Evolutionary conservation across 2,329 filamentous ascomycete genomes (phyloP), one percentile per base, ranked within the genome.

Genomic region (Trichoderma breve): DNA sequence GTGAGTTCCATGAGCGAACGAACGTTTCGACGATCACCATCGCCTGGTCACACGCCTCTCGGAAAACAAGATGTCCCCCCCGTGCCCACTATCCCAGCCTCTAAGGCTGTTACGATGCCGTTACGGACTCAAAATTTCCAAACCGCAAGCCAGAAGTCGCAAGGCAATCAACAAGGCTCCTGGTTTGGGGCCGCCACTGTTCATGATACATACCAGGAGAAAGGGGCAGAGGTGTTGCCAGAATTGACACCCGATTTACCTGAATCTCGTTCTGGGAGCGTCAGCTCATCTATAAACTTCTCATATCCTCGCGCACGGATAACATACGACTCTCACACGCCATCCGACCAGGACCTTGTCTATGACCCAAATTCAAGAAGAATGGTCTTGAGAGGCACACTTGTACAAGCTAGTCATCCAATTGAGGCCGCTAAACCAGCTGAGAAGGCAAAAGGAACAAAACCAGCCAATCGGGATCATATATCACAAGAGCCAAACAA

Each of bases 1-100:
- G 88, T 88, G 32, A 88, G 90, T 26, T 97, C 94, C 64, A 97
- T 98, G 95, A 91, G 89, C 34, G 93, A 95, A 80, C 89, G 95
- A 72, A 95, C 94, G 1, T 97, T 98, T 81, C 90, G 95, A 75
- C 90, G 95, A 75, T 92, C 92, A 14, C 90, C 91, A 4, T 97
- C 91, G 4, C 93, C 77, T 26, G 80, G 73, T 85, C 80, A 79
- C 85, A 81, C 81, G 58, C 79, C 81, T 72, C 81, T 79, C 74
- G 80, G 79, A 55, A 76, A 79, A 24, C 80, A 83, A 64, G 83
- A 88, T 76, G 86, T 88, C 67, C 93, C 94, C 34, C 94, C 94
- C 1, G 90, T 97, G 2, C 95, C 94, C 43, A 85, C 87, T 4
- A 85, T 97, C 30, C 93, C 93, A 3, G 82, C 32, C 18, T 30